Conservation (phyloP, 306 rosid genomes). For the Castanospermum australe region DNA sequence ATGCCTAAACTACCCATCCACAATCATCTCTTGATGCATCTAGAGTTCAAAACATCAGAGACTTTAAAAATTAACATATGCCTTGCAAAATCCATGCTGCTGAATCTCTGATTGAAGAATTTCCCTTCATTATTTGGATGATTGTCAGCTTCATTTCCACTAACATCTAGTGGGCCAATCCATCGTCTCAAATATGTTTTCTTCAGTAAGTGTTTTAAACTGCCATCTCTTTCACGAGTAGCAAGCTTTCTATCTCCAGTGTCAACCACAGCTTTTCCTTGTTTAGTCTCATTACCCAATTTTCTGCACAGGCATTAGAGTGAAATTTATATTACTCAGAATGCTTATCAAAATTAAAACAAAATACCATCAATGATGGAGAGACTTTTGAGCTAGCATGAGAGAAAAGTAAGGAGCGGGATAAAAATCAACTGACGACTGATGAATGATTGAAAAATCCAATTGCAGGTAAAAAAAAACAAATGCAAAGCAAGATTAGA, state of each 20-base stretch:
- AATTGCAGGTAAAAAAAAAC: neutral
- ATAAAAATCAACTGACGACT: neutral
- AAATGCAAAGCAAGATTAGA: conserved; percentile 8
- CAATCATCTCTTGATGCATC: neutral
- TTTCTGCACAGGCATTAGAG: conserved; percentile 41
- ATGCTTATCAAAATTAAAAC: conserved; percentile 16
- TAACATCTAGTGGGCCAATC: conserved; percentile 48
- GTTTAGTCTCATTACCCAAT: conserved; percentile 23
- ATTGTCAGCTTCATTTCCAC: conserved; percentile 42
- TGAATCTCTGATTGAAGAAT: conserved; percentile 30
- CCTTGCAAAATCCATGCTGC: conserved; percentile 69
- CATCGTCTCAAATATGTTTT: conserved; percentile 60
- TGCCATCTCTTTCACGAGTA: conserved; percentile 48
- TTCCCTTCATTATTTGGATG: conserved; percentile 32
- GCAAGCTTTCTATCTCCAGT: conserved; percentile 33
- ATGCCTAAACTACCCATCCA: neutral
- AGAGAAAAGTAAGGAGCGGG: neutral
- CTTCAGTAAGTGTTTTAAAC: conserved; percentile 58
- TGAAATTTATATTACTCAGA: neutral
- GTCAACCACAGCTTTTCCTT: conserved; percentile 29
- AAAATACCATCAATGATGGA: conserved; percentile 2
- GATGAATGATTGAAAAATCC: conserved; percentile 11
- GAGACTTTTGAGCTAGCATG: conserved; percentile 13
- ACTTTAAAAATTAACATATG: conserved; percentile 10
- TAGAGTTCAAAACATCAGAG: neutral